Evolutionary conservation across 306 rosid genomes (phyloP).

Genomic region (Boehmeria nivea): DNA sequence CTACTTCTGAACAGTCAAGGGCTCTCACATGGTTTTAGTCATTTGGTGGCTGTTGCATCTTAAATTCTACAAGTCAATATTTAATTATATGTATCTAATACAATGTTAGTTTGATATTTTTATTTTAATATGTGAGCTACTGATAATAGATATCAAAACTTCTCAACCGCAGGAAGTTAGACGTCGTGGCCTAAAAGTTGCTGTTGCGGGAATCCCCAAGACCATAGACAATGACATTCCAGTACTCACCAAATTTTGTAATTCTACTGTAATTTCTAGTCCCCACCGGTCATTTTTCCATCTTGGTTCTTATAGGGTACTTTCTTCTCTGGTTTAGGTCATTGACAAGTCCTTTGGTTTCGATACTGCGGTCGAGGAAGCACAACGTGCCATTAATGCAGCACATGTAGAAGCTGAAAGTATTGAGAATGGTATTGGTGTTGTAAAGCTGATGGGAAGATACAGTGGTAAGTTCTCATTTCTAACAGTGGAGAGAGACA

Average conservation of each 20-base stretch:
- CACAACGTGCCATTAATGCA: constrained; percentile 94
- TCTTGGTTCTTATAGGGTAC: not conserved
- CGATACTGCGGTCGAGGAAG: constrained; percentile 95
- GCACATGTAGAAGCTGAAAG: constrained; percentile 91
- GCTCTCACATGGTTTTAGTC: too few relatives aligned
- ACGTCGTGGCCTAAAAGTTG: constrained; percentile 45
- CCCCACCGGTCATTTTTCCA: not conserved
- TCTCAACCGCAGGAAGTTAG: constrained; percentile 31
- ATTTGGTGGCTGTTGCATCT: too few relatives aligned
- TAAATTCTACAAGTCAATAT: too few relatives aligned
- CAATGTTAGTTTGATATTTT: too few relatives aligned
- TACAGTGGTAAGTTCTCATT: constrained; percentile 52
- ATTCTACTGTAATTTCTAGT: not conserved
- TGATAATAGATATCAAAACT: too few relatives aligned
- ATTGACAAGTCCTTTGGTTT: constrained; percentile 90
- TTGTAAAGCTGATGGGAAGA: constrained; percentile 93
- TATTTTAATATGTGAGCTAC: too few relatives aligned
- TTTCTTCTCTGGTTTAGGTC: constrained; percentile 43
- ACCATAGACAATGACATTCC: constrained; percentile 50
- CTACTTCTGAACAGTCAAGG: too few relatives aligned
- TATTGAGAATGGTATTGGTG: constrained; percentile 78
- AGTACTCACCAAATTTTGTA: constrained; percentile 19
- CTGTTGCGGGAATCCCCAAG: constrained; percentile 45
- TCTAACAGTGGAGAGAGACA: not conserved
- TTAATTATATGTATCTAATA: too few relatives aligned